Base-by-base conservation (phyloP, 1,284 basidiomycete genomes). In the Porodaedalea pini region DNA sequence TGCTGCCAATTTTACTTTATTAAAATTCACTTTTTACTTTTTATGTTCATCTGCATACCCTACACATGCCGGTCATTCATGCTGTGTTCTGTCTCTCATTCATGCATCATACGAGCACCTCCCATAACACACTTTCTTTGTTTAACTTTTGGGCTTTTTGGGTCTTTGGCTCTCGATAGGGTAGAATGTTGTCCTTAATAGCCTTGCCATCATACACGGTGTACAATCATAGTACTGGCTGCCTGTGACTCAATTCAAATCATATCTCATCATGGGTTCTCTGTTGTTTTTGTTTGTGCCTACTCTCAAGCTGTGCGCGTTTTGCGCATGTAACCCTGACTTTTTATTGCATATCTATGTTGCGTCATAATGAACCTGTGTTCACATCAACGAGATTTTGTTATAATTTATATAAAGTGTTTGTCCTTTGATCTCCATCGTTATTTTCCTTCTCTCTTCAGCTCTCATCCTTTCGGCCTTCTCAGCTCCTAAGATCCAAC, bases 131-230 rank as follows among this genome's bases (percentile, higher is more conserved):
- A 17, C 21, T 56, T 32, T 54, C 41, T 29, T 47, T 17, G 5
- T 47, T 25, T 32, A 15, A 4, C 15, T 44, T 54, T 54, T 43
- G 27, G 27, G 31, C 11, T 31, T 45, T 32, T 44, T 29, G 40
- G 51, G 51, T 44, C 21, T 36, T 41, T 34, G 6, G 40, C 41
- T 41, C 15, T 2, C n/a, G 8, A 3, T 21, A 10, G 19, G 23
- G 50, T n/a, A 25, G 23, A 51, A n/a, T 40, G 37, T n/a, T 51
- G 41, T 54, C 29, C 7, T 44, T 43, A 32, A 45, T 45, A 17
- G 27, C 4, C 40, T 40, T 52, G 40, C 39, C 39, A 43, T 25
- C 25, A 51, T 41, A 51, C 50, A 51, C 51, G 51, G 17, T 52
- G 36, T 52, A 29, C 51, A 29, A 31, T 41, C 27, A 8, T 31